phyloP scores from a whole-genome alignment of 192 early-diverging fungal species.

The Phycomyces nitens region DNA sequence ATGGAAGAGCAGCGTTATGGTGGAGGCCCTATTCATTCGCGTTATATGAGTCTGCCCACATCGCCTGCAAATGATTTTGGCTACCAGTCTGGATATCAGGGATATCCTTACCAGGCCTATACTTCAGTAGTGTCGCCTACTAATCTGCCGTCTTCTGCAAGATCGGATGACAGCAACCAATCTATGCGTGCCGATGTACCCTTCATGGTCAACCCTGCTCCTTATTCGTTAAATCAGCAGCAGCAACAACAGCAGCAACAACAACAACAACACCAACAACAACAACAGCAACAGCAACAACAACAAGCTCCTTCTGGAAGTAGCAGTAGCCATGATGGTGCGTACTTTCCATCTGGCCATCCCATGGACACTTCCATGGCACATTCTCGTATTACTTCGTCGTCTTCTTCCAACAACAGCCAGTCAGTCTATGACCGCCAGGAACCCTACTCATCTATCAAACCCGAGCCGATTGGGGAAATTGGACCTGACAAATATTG shows the following conservation, averaged over 20 bases:
- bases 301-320: background rate
- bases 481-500: background rate
- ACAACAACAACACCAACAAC: constrained; percentile 4
- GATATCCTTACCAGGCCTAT: constrained; percentile 11
- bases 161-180: too few species aligned
- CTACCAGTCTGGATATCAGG: constrained; percentile 6
- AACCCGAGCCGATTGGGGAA: background rate
- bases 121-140: background rate
- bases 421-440: background rate
- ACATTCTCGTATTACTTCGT: too few species aligned
- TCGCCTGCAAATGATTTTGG: constrained; percentile 14
- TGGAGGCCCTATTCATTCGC: background rate
- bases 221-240: too few species aligned
- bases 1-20: background rate
- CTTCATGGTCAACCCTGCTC: too few species aligned
- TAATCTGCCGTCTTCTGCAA: too few species aligned
- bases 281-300: constrained; percentile 11
- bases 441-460: background rate
- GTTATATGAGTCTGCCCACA: constrained; percentile 14
- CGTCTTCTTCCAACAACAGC: too few species aligned
- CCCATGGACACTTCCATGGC: too few species aligned
- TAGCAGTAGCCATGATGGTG: too few species aligned
- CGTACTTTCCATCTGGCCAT: too few species aligned
- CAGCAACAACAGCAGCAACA: constrained; percentile 7
- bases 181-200: too few species aligned